Evolutionary conservation across 164 flowering plant genomes (phyloP).

Genomic region (grape (Vitis vinifera)): DNA sequence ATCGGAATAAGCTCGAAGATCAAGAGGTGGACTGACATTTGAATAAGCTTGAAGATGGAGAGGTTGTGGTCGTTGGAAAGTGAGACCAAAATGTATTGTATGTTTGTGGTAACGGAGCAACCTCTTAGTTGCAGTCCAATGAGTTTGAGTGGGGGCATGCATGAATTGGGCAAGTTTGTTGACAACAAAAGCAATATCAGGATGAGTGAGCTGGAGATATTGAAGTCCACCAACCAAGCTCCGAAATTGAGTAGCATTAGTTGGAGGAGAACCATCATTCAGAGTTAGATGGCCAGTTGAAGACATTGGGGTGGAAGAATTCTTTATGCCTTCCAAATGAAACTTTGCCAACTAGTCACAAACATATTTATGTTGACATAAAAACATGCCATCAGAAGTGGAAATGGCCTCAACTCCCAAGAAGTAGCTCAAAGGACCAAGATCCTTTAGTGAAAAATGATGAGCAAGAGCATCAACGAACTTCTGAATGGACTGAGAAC

Average conservation of each 20-base stretch:
- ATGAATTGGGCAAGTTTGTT: constrained; percentile 11
- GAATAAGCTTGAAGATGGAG: no score
- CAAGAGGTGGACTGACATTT: no score
- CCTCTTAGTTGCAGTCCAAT: constrained; percentile 7
- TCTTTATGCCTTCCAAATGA: constrained; percentile 6
- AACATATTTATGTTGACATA: constrained; percentile 6
- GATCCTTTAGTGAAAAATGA: no score
- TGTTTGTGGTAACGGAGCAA: constrained; percentile 7
- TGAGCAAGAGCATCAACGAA: no score
- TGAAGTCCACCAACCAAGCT: constrained; percentile 5
- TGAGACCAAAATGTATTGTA: constrained; percentile 4
- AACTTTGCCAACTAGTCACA: constrained; percentile 9
- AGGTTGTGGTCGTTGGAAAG: constrained; percentile 5
- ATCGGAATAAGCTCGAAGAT: background rate
- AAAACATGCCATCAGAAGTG: constrained; percentile 8
- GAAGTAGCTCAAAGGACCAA: no score
- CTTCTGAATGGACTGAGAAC: no score
- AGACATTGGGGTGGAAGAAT: constrained; percentile 1
- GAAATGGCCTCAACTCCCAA: constrained; percentile 1
- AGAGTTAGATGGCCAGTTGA: background rate
- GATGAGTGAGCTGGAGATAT: constrained; percentile 1
- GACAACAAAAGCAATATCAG: constrained; percentile 1
- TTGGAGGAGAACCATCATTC: background rate
- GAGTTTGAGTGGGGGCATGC: background rate
- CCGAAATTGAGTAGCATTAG: constrained; percentile 9